Evolutionary conservation across 2,329 filamentous ascomycete genomes (phyloP).

Genomic region (Capronia americana): DNA sequence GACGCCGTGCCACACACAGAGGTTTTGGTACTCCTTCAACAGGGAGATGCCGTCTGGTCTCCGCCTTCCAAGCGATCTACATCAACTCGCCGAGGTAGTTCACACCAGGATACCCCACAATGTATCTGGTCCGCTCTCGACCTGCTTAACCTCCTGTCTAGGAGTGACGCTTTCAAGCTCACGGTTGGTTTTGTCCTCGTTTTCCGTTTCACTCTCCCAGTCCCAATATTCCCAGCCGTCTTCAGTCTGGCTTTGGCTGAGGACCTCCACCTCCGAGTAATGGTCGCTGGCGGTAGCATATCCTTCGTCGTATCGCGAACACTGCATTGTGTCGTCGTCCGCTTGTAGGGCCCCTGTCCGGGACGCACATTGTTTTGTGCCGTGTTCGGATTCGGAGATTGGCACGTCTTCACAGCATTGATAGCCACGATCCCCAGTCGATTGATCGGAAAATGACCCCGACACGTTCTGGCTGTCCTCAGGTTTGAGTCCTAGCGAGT

Average conservation of each 20-base stretch:
- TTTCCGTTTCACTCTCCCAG: slow-evolving; percentile 20
- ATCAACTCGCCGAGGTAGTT: not conserved
- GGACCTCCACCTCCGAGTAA: slow-evolving; percentile 10
- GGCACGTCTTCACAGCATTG: not conserved
- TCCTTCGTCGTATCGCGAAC: slow-evolving; percentile 8
- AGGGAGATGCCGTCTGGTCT: not conserved
- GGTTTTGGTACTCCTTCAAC: not conserved
- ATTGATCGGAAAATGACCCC: not conserved
- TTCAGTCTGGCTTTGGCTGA: slow-evolving; percentile 10
- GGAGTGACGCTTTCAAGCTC: too few relatives aligned
- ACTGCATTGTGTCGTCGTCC: not conserved
- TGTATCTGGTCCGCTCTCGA: not conserved
- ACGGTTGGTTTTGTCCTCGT: not conserved
- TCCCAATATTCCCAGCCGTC: slow-evolving; percentile 25
- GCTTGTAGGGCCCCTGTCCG: not conserved
- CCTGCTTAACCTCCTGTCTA: not conserved
- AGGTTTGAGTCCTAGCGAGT: not conserved
- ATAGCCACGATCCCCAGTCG: not conserved
- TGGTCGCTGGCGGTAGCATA: slow-evolving; percentile 14
- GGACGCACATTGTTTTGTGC: not conserved
- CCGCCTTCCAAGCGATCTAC: not conserved
- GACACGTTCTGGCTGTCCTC: not conserved
- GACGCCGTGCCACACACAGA: not conserved
- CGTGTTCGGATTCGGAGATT: not conserved
- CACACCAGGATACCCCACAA: not conserved